A percentile compares a stretch with the other conserved stretches of the same genome.
Conservation (phyloP, 371 early-diverging fungal genomes). For the Mortierella sp. region DNA sequence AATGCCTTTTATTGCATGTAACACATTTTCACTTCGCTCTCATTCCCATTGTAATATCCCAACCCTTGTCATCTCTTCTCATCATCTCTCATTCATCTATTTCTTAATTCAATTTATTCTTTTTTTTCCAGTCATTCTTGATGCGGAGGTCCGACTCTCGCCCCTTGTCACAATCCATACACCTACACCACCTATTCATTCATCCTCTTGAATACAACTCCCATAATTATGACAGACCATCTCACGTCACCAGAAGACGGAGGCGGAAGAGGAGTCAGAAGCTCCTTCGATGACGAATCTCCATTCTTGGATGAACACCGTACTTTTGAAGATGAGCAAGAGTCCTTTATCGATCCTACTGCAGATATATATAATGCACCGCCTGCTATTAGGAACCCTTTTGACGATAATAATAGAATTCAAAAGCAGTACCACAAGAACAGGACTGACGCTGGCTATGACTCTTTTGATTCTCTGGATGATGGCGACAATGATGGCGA, state of each 20-base stretch:
- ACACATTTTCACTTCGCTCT: too few species aligned
- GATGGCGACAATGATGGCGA: conserved; percentile 14
- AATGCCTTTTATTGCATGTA: too few species aligned
- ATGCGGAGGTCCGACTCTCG: conserved; percentile 26
- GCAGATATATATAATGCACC: conserved; percentile 29
- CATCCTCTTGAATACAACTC: background rate
- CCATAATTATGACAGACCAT: conserved; percentile 26
- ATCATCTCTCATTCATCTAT: background rate
- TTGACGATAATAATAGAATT: background rate
- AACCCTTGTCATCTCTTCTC: background rate
- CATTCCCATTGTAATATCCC: too few species aligned
- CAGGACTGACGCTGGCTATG: conserved; percentile 12
- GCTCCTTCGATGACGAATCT: conserved; percentile 21
- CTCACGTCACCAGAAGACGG: conserved; percentile 12
- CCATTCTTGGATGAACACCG: conserved; percentile 12
- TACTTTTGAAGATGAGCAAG: conserved; percentile 13
- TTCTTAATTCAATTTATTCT: background rate
- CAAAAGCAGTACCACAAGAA: background rate
- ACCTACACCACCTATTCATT: background rate
- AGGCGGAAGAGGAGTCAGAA: conserved; percentile 6
- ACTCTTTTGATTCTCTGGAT: conserved; percentile 31
- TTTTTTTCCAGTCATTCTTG: conserved; percentile 10
- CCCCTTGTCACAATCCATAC: background rate
- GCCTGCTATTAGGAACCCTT: background rate
- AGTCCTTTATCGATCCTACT: conserved; percentile 36